Percentiles rank a stretch among this genome's conserved stretches.
Evolutionary conservation across 2,329 filamentous ascomycete genomes (phyloP).

Genomic region (Botrytis tulipae): DNA sequence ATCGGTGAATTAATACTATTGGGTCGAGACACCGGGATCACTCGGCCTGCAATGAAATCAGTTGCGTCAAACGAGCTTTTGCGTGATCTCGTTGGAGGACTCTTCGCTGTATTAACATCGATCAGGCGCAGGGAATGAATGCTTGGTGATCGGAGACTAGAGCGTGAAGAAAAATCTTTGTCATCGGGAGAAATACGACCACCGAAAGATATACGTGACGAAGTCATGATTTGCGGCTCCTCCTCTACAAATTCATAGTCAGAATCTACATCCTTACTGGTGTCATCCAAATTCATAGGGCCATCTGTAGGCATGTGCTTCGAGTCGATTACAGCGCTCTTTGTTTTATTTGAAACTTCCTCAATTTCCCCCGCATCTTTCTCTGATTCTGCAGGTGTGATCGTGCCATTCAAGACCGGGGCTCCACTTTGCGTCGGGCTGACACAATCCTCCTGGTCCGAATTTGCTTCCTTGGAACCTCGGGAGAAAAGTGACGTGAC

Average conservation of each 20-base stretch:
- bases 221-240: constrained; percentile 40
- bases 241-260: constrained; percentile 35
- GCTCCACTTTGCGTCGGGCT: constrained; percentile 6
- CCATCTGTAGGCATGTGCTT: constrained; percentile 28
- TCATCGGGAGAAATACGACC: constrained; percentile 34
- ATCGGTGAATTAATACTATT: constrained; percentile 31
- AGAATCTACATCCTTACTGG: constrained; percentile 26
- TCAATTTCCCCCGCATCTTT: constrained; percentile 11
- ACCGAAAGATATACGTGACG: constrained; percentile 38
- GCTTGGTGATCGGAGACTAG: constrained; percentile 32
- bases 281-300: constrained; percentile 28
- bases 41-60: constrained; percentile 27
- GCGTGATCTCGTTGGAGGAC: constrained; percentile 28
- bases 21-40: constrained; percentile 27
- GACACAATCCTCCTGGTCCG: background rate
- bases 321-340: constrained; percentile 22
- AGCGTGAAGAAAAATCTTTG: constrained; percentile 28
- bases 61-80: constrained; percentile 27
- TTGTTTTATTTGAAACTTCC: constrained; percentile 14
- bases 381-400: constrained; percentile 17
- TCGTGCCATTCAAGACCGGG: constrained; percentile 10
- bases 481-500: constrained; percentile 29
- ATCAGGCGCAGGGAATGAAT: constrained; percentile 39
- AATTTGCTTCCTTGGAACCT: constrained; percentile 9
- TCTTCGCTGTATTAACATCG: constrained; percentile 35